phyloP scores from a whole-genome alignment of 768 basidiomycete species.

The Kwoniella botswanensis region DNA sequence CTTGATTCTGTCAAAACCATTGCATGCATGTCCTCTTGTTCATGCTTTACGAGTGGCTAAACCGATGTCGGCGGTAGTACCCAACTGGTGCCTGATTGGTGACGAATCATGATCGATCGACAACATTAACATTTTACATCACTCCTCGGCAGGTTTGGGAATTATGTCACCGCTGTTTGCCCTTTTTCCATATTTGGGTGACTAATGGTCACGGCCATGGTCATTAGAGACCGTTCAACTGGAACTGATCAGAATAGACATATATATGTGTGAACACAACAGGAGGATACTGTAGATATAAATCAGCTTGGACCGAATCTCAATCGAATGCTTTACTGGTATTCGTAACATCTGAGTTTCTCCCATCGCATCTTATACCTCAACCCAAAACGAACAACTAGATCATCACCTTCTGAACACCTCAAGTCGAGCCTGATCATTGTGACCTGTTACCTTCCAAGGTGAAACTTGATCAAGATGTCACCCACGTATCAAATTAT shows the following conservation, averaged over 20 bases:
- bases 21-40: conserved; percentile 16
- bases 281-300: too few relatives aligned
- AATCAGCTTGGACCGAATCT: too few relatives aligned
- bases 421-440: too few relatives aligned
- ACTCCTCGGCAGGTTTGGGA: background rate
- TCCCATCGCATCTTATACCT: too few relatives aligned
- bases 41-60: background rate
- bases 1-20: background rate
- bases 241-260: too few relatives aligned
- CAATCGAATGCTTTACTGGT: too few relatives aligned
- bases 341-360: too few relatives aligned
- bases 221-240: background rate
- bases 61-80: background rate
- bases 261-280: too few relatives aligned
- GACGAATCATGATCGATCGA: conserved; percentile 16
- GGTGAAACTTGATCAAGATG: conserved; percentile 6
- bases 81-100: conserved; percentile 6
- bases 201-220: background rate
- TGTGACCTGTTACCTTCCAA: too few relatives aligned
- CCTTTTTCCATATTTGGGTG: background rate
- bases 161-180: conserved; percentile 12
- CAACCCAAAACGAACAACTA: too few relatives aligned
- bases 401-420: too few relatives aligned
- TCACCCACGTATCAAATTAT: conserved; percentile 32
- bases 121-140: background rate